Evolutionary conservation across 2,329 filamentous ascomycete genomes (phyloP).

Genomic region (Chrysosporium queenslandicum): DNA sequence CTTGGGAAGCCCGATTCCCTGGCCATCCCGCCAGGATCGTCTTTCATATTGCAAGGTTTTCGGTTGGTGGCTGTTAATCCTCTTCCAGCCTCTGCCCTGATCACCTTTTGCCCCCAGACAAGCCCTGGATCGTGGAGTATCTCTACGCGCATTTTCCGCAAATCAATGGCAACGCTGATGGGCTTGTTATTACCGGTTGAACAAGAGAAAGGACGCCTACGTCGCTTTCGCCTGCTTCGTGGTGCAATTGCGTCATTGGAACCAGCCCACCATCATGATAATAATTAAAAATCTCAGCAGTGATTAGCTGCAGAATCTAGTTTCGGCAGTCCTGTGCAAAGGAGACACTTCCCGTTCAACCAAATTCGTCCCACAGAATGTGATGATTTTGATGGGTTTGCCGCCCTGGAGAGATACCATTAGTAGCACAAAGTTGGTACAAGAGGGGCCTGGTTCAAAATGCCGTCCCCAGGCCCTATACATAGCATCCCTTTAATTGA

Average conservation of each 20-base stretch:
- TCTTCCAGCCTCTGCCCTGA: background rate
- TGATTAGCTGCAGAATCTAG: background rate
- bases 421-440: constrained; percentile 4
- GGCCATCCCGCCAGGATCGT: background rate
- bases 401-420: background rate
- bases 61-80: background rate
- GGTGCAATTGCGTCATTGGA: background rate
- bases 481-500: background rate
- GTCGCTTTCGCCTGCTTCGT: too few species aligned
- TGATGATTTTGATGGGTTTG: background rate
- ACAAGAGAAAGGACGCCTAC: background rate
- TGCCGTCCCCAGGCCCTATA: background rate
- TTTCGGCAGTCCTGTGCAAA: background rate
- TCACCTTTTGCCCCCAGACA: background rate
- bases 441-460: background rate
- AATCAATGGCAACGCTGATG: background rate
- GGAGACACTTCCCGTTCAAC: background rate
- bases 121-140: background rate
- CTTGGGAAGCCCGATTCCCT: background rate
- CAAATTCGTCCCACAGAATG: background rate
- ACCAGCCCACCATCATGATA: background rate
- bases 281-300: background rate
- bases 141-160: background rate
- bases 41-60: background rate
- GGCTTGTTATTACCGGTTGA: background rate